Evolutionary conservation across 306 rosid species (phyloP).

Genomic region (Cucumis hystrix): DNA sequence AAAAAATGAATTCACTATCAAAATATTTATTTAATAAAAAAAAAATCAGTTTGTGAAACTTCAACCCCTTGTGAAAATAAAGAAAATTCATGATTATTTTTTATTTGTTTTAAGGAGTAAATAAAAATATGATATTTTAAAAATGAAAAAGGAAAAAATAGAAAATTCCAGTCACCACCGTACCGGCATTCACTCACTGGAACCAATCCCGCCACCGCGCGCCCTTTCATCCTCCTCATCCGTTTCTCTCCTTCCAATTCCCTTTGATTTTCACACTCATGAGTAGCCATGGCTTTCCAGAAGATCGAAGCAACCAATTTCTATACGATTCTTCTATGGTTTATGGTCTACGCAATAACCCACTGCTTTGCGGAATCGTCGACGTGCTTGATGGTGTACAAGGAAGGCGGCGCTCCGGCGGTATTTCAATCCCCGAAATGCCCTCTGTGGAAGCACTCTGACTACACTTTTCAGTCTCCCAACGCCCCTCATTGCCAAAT

Average conservation of each 20-base stretch:
- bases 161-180: neutral
- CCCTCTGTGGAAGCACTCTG: slow-evolving; percentile 72
- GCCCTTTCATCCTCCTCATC: neutral
- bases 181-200: neutral
- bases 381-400: slow-evolving; percentile 67
- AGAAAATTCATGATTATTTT: too few relatives aligned
- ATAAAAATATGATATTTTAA: too few relatives aligned
- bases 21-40: too few relatives aligned
- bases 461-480: slow-evolving; percentile 26
- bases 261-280: neutral
- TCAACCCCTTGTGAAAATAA: too few relatives aligned
- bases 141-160: neutral
- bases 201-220: neutral
- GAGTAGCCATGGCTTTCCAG: neutral
- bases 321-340: neutral
- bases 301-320: neutral
- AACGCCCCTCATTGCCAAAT: slow-evolving; percentile 43
- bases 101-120: too few relatives aligned
- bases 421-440: slow-evolving; percentile 89
- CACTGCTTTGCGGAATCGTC: slow-evolving; percentile 45
- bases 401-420: slow-evolving; percentile 83
- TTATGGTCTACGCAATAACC: slow-evolving; percentile 21
- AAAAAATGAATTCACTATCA: too few relatives aligned
- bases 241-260: neutral
- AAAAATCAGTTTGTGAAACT: too few relatives aligned